Base-by-base conservation (phyloP, 345 rosid genomes). In the Psidium guajava region DNA sequence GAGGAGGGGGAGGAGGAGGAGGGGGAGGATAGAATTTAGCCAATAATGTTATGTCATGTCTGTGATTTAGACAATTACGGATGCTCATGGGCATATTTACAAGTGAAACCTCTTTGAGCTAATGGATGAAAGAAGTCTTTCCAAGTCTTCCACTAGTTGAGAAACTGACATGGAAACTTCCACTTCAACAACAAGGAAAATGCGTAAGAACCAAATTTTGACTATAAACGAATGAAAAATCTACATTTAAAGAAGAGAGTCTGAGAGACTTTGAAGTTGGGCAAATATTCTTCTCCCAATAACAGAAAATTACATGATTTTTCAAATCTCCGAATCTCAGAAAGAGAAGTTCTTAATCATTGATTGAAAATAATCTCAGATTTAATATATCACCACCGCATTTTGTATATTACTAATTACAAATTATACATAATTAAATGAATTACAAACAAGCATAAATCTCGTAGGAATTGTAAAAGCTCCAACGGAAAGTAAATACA, bases 1-100 rank as follows among this genome's bases (percentile, higher is more conserved):
- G n/a, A n/a, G n/a, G n/a, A n/a, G n/a, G 0, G 12, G 2, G 4
- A 36, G 40, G 4, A 36, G 4, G 4, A 36, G 40, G 4, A 36
- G 40, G 4, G 4, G 40, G 4, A 36, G 40, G 4, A 36, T 36
- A 36, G 40, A 36, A 36, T 36, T 36, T n/a, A n/a, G 69, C 36
- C 69, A 58, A 11, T 12, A n/a, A n/a, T 5, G 0, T 58, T n/a
- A 58, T 16, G 40, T 36, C 40, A 36, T 22, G 27, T 56, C 28
- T 25, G 6, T 25, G 10, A 0, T 57, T 57, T 15, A 57, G 25
- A 27, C 3, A 0, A 11, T 57, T 57, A 11, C 15, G 2, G 13
- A 6, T 28, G 11, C 28, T 25, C 64, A n/a, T n/a, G n/a, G 32
- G 69, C 16, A n/a, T n/a, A 58, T 55, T 55, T 20, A 21, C 25